phyloP scores from a whole-genome alignment of 192 early-diverging fungal genomes.

The Coemansia sp. region DNA sequence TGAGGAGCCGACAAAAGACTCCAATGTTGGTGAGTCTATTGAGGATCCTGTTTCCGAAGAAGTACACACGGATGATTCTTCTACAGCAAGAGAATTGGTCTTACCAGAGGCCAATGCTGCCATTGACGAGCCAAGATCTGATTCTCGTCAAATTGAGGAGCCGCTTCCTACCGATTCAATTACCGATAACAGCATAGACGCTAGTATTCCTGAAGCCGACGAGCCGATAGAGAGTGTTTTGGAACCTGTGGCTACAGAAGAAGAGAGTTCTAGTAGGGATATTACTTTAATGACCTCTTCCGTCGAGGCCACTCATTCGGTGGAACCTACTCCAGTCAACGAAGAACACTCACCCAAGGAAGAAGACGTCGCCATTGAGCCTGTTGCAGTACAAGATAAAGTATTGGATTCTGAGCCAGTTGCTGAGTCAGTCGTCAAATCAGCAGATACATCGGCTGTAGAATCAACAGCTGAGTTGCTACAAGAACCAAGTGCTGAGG shows the following conservation, averaged over 20 bases:
- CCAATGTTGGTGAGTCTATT: slow-evolving; percentile 1
- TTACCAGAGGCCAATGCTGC: background rate
- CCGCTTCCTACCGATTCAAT: no score
- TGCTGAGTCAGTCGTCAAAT: background rate
- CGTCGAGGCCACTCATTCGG: background rate
- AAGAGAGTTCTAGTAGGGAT: background rate
- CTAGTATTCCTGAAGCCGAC: background rate
- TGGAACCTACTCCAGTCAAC: background rate
- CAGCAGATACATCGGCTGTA: background rate
- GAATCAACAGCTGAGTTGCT: no score
- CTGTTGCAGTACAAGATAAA: background rate
- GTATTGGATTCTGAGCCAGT: background rate
- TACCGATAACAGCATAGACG: background rate
- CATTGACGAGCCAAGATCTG: background rate
- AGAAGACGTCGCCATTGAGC: background rate
- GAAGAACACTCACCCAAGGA: background rate
- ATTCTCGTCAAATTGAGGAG: no score
- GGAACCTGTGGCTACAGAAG: background rate
- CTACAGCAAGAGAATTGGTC: background rate
- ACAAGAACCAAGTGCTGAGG: no score
- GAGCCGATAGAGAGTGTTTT: background rate
- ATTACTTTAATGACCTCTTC: no score
- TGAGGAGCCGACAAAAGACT: background rate
- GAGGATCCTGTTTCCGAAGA: slow-evolving; percentile 12
- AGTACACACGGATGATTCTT: background rate